These are phyloP conservation scores for Cyanodermella asteris DNA, from an alignment of 2,329 filamentous ascomycete genomes.

Conservation along the genomic window DNA sequence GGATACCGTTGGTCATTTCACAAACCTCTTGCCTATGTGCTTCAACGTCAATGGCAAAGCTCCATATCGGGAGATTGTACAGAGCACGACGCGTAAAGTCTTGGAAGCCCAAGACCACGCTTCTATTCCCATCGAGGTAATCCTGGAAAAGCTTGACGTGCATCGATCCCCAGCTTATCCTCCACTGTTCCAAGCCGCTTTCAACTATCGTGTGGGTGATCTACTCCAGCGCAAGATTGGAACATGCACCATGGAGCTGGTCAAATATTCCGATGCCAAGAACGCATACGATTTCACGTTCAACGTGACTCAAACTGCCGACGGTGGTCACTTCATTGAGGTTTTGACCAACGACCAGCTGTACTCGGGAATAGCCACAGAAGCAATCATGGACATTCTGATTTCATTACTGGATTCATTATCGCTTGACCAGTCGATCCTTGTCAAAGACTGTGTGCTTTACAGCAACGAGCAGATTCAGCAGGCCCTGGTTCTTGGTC, in stretches of 20 bases:
- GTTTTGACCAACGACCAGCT: not conserved
- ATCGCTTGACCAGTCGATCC: not conserved
- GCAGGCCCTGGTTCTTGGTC: too few relatives aligned
- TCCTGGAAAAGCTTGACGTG: slow-evolving; percentile 13
- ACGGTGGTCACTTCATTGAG: too few relatives aligned
- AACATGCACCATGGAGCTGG: slow-evolving; percentile 3
- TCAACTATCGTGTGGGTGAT: slow-evolving; percentile 12
- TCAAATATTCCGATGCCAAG: slow-evolving; percentile 6
- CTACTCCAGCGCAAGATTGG: slow-evolving; percentile 1
- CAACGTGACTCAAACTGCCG: slow-evolving; percentile 3
- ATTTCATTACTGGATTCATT: not conserved
- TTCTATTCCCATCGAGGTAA: slow-evolving; percentile 13
- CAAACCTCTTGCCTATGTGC: slow-evolving; percentile 19
- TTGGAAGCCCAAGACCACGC: slow-evolving; percentile 11
- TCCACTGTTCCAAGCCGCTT: slow-evolving; percentile 17
- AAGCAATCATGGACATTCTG: not conserved
- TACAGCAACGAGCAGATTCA: too few relatives aligned
- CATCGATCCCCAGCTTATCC: slow-evolving; percentile 9
- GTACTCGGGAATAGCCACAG: not conserved
- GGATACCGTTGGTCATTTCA: slow-evolving; percentile 16
- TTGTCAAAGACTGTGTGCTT: not conserved
- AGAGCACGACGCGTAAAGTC: slow-evolving; percentile 7
- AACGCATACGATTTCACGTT: slow-evolving; percentile 5
- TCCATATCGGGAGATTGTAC: slow-evolving; percentile 7
- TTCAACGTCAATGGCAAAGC: slow-evolving; percentile 15